Conservation (phyloP, 2,329 filamentous ascomycete species). For the Setomelanomma holmii region DNA sequence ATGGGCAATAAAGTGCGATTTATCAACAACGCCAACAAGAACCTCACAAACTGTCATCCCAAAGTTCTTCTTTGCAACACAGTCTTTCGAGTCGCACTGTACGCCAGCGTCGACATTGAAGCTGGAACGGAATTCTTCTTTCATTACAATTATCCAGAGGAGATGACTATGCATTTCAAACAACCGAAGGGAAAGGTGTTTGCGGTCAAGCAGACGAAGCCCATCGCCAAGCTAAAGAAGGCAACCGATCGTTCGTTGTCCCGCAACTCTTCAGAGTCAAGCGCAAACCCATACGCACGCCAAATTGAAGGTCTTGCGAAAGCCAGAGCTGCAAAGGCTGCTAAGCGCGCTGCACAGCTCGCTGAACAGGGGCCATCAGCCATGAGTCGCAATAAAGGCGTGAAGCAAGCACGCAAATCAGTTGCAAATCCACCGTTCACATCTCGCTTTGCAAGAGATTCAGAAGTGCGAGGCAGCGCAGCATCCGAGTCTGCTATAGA, state of each 20-base stretch:
- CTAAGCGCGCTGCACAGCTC: conserved; percentile 13
- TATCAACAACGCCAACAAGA: conserved; percentile 75
- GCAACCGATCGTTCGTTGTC: neutral
- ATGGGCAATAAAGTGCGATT: conserved; percentile 83
- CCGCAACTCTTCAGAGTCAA: neutral
- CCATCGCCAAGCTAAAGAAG: conserved; percentile 9
- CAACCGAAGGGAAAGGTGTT: conserved; percentile 22
- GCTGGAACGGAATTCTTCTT: conserved; percentile 82
- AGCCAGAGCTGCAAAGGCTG: conserved; percentile 21
- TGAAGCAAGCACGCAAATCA: conserved; percentile 16
- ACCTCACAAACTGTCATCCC: conserved; percentile 67
- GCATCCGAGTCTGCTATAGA: neutral
- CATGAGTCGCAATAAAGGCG: neutral
- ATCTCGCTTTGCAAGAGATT: neutral
- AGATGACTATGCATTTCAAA: conserved; percentile 30
- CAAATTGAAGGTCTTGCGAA: conserved; percentile 9
- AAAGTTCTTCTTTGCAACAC: conserved; percentile 76
- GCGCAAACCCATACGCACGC: neutral
- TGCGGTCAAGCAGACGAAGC: conserved; percentile 16
- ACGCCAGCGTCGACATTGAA: conserved; percentile 70
- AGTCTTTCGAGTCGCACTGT: conserved; percentile 76
- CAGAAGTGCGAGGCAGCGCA: neutral
- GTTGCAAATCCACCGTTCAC: neutral
- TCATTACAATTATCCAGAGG: conserved; percentile 67
- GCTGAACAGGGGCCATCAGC: conserved; percentile 4